Evolutionary conservation across 768 basidiomycete genomes (phyloP).

Genomic region (Nevesoporus exiguus): DNA sequence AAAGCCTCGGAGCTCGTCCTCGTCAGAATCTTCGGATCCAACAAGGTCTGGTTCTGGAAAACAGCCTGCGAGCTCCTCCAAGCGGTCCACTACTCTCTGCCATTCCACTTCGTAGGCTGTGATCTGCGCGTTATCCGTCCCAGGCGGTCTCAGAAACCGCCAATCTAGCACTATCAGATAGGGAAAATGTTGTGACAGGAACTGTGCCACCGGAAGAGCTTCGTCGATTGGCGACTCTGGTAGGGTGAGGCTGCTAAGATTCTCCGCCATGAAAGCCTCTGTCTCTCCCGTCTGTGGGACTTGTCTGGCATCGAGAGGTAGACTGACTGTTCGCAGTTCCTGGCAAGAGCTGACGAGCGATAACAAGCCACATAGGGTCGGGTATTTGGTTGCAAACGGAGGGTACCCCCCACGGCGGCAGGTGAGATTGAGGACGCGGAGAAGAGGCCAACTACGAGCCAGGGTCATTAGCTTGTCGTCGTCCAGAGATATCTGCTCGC

Average conservation of each 20-base stretch:
- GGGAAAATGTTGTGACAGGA: slow-evolving; percentile 5
- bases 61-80: no score
- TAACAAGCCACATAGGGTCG: slow-evolving; percentile 10
- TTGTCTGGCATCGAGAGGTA: slow-evolving; percentile 13
- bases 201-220: slow-evolving; percentile 8
- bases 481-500: slow-evolving; percentile 11
- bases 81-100: no score
- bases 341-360: background rate
- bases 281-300: slow-evolving; percentile 2
- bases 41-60: no score
- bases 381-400: slow-evolving; percentile 3
- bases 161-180: background rate
- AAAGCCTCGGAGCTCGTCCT: no score
- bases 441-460: slow-evolving; percentile 7
- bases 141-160: no score
- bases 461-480: slow-evolving; percentile 4
- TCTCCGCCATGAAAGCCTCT: background rate
- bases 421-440: slow-evolving; percentile 1
- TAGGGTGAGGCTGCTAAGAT: background rate
- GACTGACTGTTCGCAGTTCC: background rate
- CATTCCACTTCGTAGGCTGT: no score
- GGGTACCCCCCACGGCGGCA: slow-evolving; percentile 6
- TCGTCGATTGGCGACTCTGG: slow-evolving; percentile 11
- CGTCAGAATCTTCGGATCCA: no score
- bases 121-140: no score